Percentiles rank a stretch among this genome's conserved stretches.
These are phyloP conservation scores for Pulveroboletus frians DNA, from an alignment of 768 basidiomycete genomes.

Conservation along the genomic window DNA sequence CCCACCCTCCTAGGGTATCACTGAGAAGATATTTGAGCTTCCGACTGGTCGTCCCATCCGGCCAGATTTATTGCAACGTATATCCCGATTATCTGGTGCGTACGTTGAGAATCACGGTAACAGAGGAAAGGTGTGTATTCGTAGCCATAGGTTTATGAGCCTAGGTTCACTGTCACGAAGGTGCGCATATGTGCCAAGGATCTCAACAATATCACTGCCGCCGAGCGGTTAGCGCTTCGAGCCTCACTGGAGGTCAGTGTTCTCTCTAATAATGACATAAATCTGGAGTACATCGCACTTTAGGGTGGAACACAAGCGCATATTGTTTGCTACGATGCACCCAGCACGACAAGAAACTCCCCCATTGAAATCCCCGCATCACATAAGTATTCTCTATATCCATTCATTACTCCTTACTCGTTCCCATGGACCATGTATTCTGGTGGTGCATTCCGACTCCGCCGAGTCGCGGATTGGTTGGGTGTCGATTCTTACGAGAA, in stretches of 20 bases:
- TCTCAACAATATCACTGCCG: conserved; percentile 34
- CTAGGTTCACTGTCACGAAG: conserved; percentile 30
- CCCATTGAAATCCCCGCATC: conserved; percentile 30
- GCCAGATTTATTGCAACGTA: conserved; percentile 47
- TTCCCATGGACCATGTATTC: conserved; percentile 44
- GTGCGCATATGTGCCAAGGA: conserved; percentile 52
- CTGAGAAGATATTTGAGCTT: conserved; percentile 36
- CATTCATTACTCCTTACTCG: conserved; percentile 50
- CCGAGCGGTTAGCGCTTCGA: conserved; percentile 50
- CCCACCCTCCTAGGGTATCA: conserved; percentile 16
- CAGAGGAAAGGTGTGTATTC: conserved; percentile 40
- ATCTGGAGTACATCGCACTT: background rate
- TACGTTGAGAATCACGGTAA: conserved; percentile 50
- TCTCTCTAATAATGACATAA: conserved; percentile 6
- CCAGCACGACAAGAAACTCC: conserved; percentile 20
- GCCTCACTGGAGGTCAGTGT: conserved; percentile 48
- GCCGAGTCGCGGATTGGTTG: conserved; percentile 61
- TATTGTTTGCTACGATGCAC: conserved; percentile 31
- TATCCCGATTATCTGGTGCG: conserved; percentile 66
- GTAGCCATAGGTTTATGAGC: background rate
- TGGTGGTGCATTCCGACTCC: conserved; percentile 50
- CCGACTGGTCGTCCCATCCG: conserved; percentile 42
- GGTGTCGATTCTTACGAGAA: conserved; percentile 33
- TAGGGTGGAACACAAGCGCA: conserved; percentile 13
- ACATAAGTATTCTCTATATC: conserved; percentile 58